Evolutionary conservation across 1,139 yeast genomes (phyloP).

Genomic region (Pichia sp.): DNA sequence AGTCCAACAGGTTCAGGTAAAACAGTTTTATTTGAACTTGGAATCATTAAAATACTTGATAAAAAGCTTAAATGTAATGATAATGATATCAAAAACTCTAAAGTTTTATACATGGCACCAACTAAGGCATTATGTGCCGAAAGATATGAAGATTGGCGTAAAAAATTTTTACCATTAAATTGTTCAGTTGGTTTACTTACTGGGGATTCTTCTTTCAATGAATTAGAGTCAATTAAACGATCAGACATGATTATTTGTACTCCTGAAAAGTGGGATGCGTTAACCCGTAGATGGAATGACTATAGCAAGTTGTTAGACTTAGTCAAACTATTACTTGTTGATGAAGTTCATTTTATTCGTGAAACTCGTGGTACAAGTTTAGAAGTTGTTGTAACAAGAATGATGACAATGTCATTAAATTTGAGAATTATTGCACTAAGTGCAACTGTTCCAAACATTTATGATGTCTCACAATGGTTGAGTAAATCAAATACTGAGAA

Average conservation of each 20-base stretch:
- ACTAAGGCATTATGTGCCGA: conserved; percentile 48
- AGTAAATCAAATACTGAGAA: neutral
- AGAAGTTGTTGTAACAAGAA: conserved; percentile 48
- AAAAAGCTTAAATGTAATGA: conserved; percentile 8
- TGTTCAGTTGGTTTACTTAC: conserved; percentile 43
- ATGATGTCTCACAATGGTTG: conserved; percentile 45
- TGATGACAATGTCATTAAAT: conserved; percentile 36
- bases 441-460: conserved; percentile 49
- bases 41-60: conserved; percentile 36
- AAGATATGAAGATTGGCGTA: conserved; percentile 38
- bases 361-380: conserved; percentile 46
- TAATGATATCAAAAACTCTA: conserved; percentile 24
- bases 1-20: conserved; percentile 58
- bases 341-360: conserved; percentile 45
- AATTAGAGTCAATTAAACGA: conserved; percentile 36
- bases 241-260: conserved; percentile 47
- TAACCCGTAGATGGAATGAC: conserved; percentile 46
- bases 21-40: conserved; percentile 48
- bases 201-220: conserved; percentile 40
- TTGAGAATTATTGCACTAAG: conserved; percentile 47
- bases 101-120: conserved; percentile 47
- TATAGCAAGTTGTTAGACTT: conserved; percentile 34
- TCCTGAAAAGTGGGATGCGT: conserved; percentile 53
- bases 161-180: conserved; percentile 32
- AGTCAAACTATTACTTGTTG: conserved; percentile 39